These are phyloP conservation scores for Phaeosphaeriaceae sp. DNA, from an alignment of 2,329 filamentous ascomycete genomes.

Conservation along the genomic window DNA sequence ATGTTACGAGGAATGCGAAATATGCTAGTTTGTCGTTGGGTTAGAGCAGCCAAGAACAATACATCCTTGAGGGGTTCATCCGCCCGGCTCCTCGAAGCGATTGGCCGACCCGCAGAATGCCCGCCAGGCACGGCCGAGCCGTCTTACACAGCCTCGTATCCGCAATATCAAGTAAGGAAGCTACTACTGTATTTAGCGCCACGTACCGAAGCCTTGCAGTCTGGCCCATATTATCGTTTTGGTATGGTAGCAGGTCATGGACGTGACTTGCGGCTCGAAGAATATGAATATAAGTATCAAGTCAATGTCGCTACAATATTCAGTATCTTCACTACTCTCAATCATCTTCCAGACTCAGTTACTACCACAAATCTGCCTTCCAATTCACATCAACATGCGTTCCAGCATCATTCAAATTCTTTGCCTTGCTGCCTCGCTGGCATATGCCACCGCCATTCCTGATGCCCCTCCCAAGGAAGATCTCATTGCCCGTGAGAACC, in stretches of 20 bases:
- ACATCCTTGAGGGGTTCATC: too few relatives aligned
- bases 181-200: not conserved
- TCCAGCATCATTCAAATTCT: not conserved
- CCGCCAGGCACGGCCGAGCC: not conserved
- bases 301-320: not conserved
- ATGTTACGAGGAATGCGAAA: not conserved
- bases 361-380: too few relatives aligned
- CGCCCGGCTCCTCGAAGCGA: not conserved
- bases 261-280: too few relatives aligned
- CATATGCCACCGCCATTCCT: not conserved
- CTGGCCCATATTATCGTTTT: not conserved
- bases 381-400: not conserved
- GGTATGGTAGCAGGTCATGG: not conserved
- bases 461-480: not conserved
- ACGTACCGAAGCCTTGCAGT: not conserved
- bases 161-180: not conserved
- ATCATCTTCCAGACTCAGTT: not conserved
- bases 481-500: not conserved
- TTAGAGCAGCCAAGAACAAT: not conserved
- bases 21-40: not conserved
- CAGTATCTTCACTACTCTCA: not conserved
- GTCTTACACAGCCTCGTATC: not conserved
- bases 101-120: not conserved
- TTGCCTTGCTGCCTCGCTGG: not conserved
- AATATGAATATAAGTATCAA: not conserved